phyloP scores from a whole-genome alignment of 2,329 filamentous ascomycete genomes.

The Colletotrichum graminicola region DNA sequence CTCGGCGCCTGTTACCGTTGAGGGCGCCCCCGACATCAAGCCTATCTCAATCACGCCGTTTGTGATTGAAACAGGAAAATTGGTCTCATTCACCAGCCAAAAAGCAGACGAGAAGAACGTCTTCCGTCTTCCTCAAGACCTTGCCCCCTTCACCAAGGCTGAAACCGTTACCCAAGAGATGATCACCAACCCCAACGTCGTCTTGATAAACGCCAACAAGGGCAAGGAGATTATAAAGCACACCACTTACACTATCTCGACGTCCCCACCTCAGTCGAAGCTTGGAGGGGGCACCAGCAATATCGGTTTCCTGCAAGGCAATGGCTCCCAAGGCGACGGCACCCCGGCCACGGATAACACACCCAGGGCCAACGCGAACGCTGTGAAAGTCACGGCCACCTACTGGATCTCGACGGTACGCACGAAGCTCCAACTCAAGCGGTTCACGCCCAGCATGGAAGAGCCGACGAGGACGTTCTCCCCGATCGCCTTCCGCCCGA shows the following conservation, averaged over 20 bases:
- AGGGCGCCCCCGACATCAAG: slow-evolving; percentile 43
- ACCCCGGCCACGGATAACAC: background rate
- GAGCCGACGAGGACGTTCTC: background rate
- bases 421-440: background rate
- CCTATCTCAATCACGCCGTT: slow-evolving; percentile 48
- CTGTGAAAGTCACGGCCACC: background rate
- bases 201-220: slow-evolving; percentile 48
- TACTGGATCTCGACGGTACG: slow-evolving; percentile 32
- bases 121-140: slow-evolving; percentile 48
- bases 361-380: slow-evolving; percentile 13
- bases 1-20: slow-evolving; percentile 37
- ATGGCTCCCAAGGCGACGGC: slow-evolving; percentile 25
- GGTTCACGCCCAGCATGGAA: background rate
- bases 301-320: slow-evolving; percentile 48
- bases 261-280: slow-evolving; percentile 31
- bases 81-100: slow-evolving; percentile 9
- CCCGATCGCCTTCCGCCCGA: background rate
- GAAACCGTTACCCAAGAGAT: slow-evolving; percentile 51
- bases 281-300: slow-evolving; percentile 50
- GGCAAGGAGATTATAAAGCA: slow-evolving; percentile 50
- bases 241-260: slow-evolving; percentile 49
- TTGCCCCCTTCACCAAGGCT: slow-evolving; percentile 46
- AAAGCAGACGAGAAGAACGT: slow-evolving; percentile 24
- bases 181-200: slow-evolving; percentile 47
- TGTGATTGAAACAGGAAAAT: slow-evolving; percentile 9